These are phyloP conservation scores for Sarocladiaceae sp. DNA, from an alignment of 2,329 filamentous ascomycete genomes.

Conservation along the genomic window DNA sequence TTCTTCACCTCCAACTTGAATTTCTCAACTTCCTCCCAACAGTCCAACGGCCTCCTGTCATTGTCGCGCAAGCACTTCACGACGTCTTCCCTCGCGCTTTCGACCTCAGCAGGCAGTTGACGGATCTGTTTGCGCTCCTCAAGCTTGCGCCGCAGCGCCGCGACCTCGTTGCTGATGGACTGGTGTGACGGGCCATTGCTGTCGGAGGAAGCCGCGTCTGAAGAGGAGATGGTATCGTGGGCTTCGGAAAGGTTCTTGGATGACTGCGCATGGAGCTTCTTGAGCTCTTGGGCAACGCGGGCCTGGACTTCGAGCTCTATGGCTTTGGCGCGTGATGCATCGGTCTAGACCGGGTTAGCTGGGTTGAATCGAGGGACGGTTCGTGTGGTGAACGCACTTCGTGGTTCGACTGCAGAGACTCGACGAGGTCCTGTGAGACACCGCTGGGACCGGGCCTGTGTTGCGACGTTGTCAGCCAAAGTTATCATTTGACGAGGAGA, in stretches of 20 bases:
- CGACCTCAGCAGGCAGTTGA: conserved; percentile 63
- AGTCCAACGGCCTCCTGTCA: conserved; percentile 84
- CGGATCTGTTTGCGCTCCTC: conserved; percentile 59
- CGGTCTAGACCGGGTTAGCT: conserved; percentile 56
- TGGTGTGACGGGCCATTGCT: conserved; percentile 30
- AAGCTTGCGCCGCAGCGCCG: conserved; percentile 51
- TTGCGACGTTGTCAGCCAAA: conserved; percentile 14
- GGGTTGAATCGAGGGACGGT: too few species aligned
- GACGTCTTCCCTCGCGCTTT: conserved; percentile 68
- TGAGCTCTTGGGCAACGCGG: conserved; percentile 80
- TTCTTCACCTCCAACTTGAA: conserved; percentile 86
- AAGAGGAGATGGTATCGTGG: conserved; percentile 58
- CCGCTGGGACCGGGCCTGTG: conserved; percentile 40
- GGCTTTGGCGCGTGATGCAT: conserved; percentile 75
- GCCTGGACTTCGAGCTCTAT: conserved; percentile 83
- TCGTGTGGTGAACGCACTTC: conserved; percentile 62
- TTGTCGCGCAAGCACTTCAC: conserved; percentile 76
- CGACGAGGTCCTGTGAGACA: conserved; percentile 74
- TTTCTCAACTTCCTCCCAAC: conserved; percentile 84
- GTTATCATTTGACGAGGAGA: conserved; percentile 2
- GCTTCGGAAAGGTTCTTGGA: conserved; percentile 61
- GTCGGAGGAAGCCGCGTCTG: conserved; percentile 49
- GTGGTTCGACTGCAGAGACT: conserved; percentile 74
- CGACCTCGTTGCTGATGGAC: conserved; percentile 53
- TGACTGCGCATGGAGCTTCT: conserved; percentile 67